Base-by-base conservation (phyloP, 2,329 filamentous ascomycete genomes). In the Dothiorella sarmentorum region DNA sequence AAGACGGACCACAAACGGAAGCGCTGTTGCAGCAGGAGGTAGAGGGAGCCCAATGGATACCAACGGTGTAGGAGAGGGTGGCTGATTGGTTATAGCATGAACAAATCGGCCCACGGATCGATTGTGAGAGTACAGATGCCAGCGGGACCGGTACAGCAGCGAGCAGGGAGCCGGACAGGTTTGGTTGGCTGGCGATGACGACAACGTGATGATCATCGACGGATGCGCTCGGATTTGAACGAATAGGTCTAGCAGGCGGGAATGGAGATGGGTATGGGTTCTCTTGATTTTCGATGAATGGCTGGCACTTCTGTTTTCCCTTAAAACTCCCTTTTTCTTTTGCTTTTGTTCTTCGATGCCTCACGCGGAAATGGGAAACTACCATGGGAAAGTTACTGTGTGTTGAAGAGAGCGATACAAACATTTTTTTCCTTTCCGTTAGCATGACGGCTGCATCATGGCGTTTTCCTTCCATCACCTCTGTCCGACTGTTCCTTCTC, bases 41-140 rank as follows among this genome's bases (percentile, higher is more conserved):
- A 67, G 62, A 26, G 72, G 70, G 11, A 73, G 71, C 63, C 72
- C 73, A 0, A 74, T 75, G 72, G 73, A 75, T 61, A 74, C 72
- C 7, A 74, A 74, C 31, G 72, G 72, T 29, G 66, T 71, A 17
- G 68, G 66, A 13, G 67, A 63, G 38, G 69, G 64, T 24, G 69
- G 65, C 22, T 67, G 64, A 61, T 45, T 59, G 27, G 22, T 18
- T 20, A 51, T n/a, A 13, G 11, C 20, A 22, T 26, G 22, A 15
- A 37, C 33, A 26, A 17, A 13, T 13, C 44, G 44, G 18, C n/a
- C n/a, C n/a, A n/a, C n/a, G n/a, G n/a, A n/a, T n/a, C n/a, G 35
- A 5, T 17, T 37, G 11, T 7, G 13, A n/a, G 35, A 37, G 5
- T 37, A 37, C 35, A 17, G 35, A 9, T 31, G 13, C 7, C 35